Evolutionary conservation across 352 stramenopile species (phyloP).

Genomic region (Pythium sukuiense): DNA sequence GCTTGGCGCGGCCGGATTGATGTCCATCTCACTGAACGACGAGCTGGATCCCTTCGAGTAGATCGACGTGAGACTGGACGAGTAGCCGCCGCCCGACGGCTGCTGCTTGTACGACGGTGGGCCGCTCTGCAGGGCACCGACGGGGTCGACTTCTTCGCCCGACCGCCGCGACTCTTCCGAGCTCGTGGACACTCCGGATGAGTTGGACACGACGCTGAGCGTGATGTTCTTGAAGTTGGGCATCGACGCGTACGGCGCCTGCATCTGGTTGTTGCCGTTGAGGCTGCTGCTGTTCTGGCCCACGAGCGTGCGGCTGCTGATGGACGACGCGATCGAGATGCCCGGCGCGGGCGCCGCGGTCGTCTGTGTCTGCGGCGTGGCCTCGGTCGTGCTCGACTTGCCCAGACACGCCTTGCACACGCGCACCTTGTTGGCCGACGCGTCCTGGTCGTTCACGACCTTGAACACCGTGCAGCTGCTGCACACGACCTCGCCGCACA

Average conservation of each 20-base stretch:
- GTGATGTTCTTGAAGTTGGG: constrained; percentile 33
- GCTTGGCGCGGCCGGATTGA: constrained; percentile 12
- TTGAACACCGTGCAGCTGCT: constrained; percentile 79
- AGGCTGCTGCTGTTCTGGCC: constrained; percentile 7
- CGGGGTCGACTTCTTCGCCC: constrained; percentile 22
- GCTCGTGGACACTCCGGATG: constrained; percentile 29
- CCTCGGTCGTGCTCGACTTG: constrained; percentile 46
- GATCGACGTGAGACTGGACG: constrained; percentile 22
- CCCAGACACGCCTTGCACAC: constrained; percentile 79
- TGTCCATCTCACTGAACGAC: constrained; percentile 30
- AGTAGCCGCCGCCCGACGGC: constrained; percentile 12
- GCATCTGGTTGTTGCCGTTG: constrained; percentile 21
- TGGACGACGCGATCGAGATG: constrained; percentile 3
- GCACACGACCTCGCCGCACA: constrained; percentile 88
- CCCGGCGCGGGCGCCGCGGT: constrained; percentile 11
- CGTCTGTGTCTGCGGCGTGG: not conserved
- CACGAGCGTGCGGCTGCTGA: not conserved
- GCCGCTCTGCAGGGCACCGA: constrained; percentile 14
- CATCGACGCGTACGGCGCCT: constrained; percentile 13
- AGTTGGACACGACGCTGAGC: constrained; percentile 31
- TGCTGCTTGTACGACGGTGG: constrained; percentile 20
- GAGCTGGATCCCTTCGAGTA: constrained; percentile 31
- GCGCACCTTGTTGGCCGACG: constrained; percentile 54
- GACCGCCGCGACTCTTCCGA: constrained; percentile 32
- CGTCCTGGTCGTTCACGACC: constrained; percentile 53